A percentile compares a stretch with the other conserved stretches of the same genome.
Conservation (phyloP, 2,329 filamentous ascomycete genomes). For the Talaromyces sp. region DNA sequence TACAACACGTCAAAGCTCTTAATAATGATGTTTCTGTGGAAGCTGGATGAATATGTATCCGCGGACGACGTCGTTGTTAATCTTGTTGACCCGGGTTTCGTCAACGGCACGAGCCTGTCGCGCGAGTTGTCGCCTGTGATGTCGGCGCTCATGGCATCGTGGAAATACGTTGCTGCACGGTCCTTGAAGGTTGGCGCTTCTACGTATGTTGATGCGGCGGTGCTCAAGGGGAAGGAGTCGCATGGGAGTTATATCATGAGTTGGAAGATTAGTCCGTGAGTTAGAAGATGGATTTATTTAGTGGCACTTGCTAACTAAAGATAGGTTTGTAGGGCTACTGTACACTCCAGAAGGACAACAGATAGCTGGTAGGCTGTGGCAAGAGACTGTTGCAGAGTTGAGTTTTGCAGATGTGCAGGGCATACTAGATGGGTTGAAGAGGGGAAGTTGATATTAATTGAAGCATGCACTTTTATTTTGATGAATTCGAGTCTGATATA, state of each 20-base stretch:
- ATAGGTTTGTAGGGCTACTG: background rate
- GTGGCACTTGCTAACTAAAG: background rate
- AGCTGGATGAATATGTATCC: slow-evolving; percentile 32
- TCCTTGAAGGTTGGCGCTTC: background rate
- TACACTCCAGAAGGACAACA: background rate
- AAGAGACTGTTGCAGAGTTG: background rate
- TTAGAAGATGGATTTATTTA: background rate
- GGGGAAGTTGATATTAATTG: background rate
- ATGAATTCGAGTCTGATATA: background rate
- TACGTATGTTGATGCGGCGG: background rate
- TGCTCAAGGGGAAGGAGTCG: background rate
- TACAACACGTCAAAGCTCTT: background rate
- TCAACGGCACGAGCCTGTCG: slow-evolving; percentile 36
- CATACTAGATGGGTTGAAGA: background rate
- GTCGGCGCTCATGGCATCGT: background rate
- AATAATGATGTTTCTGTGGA: slow-evolving; percentile 29
- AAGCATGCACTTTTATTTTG: background rate
- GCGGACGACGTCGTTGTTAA: slow-evolving; percentile 41
- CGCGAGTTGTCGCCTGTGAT: background rate
- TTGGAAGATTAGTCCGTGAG: background rate
- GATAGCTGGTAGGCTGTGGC: background rate
- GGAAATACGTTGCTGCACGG: background rate
- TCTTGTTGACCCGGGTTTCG: slow-evolving; percentile 41
- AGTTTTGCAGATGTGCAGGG: background rate
- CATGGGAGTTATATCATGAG: background rate